These are phyloP conservation scores for Acanthamoeba healyi DNA, from an alignment of 208 protist species.

Conservation along the genomic window DNA sequence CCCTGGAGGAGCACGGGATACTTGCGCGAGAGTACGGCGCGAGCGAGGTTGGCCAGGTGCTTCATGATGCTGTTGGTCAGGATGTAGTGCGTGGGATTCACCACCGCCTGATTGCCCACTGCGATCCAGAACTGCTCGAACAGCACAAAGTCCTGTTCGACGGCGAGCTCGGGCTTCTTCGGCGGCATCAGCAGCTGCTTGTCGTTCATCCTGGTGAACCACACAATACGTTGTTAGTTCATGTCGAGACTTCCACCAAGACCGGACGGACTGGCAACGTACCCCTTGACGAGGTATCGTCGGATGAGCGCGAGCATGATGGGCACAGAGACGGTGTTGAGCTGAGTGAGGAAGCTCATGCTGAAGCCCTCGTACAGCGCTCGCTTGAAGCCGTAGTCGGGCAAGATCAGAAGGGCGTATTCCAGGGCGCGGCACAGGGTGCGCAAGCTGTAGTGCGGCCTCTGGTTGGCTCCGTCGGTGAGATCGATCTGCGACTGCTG, in stretches of 20 bases:
- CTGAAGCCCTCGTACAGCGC: slow-evolving; percentile 92
- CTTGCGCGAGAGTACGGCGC: slow-evolving; percentile 94
- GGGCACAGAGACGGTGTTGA: slow-evolving; percentile 93
- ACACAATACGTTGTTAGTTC: too few species aligned
- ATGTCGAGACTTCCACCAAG: too few species aligned
- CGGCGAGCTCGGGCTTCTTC: slow-evolving; percentile 83
- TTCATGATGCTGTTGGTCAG: slow-evolving; percentile 95
- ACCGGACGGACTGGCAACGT: background rate
- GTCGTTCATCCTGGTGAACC: slow-evolving; percentile 89
- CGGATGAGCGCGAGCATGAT: slow-evolving; percentile 94
- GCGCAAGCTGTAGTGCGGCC: slow-evolving; percentile 97
- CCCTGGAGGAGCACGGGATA: slow-evolving; percentile 99
- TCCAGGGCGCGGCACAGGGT: slow-evolving; percentile 97
- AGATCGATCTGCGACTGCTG: slow-evolving; percentile 92
- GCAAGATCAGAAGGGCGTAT: slow-evolving; percentile 85
- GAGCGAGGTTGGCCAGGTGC: slow-evolving; percentile 96
- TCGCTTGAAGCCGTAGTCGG: slow-evolving; percentile 95
- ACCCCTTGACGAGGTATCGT: slow-evolving; percentile 85
- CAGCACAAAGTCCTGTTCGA: slow-evolving; percentile 88
- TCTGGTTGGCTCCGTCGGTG: slow-evolving; percentile 95
- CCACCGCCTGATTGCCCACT: slow-evolving; percentile 68
- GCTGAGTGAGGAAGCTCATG: slow-evolving; percentile 97
- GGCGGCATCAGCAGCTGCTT: slow-evolving; percentile 89
- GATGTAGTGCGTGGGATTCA: slow-evolving; percentile 95
- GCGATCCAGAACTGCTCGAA: slow-evolving; percentile 97